Base-by-base conservation (phyloP, 2,329 filamentous ascomycete genomes). In the Fusarium nematophilum region DNA sequence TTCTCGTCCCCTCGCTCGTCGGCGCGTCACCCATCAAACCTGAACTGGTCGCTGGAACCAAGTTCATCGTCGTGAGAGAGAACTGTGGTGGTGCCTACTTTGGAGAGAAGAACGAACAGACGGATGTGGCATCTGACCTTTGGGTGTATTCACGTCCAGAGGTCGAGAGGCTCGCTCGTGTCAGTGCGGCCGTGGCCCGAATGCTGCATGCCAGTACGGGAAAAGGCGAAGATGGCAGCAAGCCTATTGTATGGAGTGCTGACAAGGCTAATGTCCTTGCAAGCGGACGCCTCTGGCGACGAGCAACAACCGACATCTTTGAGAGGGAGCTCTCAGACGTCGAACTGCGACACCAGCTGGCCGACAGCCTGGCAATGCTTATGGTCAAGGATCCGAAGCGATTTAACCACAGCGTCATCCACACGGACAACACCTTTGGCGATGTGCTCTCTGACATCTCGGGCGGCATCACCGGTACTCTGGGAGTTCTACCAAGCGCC, bases 221-320 rank as follows among this genome's bases (percentile, higher is more conserved):
- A 2, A 62, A 71, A 57, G 55, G 53, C 2, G 59, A 71, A 46
- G 64, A 57, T 11, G 67, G 52, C 2, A 62, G 71, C 7, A 72
- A 73, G 8, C 75, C 78, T 1, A 67, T 75, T 3, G 81, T 83
- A 2, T 80, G 76, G 74, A 80, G 77, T 53, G 76, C 75, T 1
- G 81, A 84, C 68, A 84, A 84, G 68, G 81, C 80, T 34, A 84
- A 84, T 55, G 81, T 84, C 9, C 75, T 84, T 8, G 81, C 81
- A 1, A 82, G 74, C 39, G 76, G 78, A 4, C 71, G 82, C 3
- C 75, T 84, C 4, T 83, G 82, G 82, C 69, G 81, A 4, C 69
- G 74, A 10, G 76, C 78, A 4, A 79, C 78, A 0, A 68, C 72
- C 10, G 71, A 79, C 5, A 62, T 76, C 3, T 79, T 81, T 36